Evolutionary conservation across 78 protist genomes (phyloP).

Genomic region (slime mould (Dictyostelium discoideum)): DNA sequence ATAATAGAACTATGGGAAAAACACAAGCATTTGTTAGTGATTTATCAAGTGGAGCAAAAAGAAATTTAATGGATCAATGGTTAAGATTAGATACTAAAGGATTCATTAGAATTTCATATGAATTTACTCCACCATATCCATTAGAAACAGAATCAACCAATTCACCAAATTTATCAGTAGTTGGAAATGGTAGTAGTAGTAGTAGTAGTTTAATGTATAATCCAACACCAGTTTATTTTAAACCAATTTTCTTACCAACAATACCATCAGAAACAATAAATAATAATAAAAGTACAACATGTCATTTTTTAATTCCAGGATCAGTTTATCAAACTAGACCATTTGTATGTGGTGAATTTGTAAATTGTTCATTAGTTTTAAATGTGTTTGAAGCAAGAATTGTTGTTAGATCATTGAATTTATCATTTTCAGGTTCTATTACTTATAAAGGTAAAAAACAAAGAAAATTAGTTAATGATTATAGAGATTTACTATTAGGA

Average conservation of each 20-base stretch:
- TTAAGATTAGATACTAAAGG: slow-evolving; percentile 21
- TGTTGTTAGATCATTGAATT: slow-evolving; percentile 2
- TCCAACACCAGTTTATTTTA: slow-evolving; percentile 32
- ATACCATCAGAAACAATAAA: not conserved
- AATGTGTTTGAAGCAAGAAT: slow-evolving; percentile 14
- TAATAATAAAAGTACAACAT: not conserved
- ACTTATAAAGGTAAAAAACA: not conserved
- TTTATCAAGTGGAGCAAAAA: not conserved
- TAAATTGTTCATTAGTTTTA: slow-evolving; percentile 7
- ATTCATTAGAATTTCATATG: not conserved
- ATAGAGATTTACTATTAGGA: slow-evolving; percentile 17
- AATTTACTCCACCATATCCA: slow-evolving; percentile 41
- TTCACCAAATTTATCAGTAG: not conserved
- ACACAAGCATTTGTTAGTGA: not conserved
- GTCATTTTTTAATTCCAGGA: not conserved
- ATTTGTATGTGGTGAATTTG: not conserved
- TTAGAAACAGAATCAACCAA: not conserved
- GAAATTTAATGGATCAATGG: slow-evolving; percentile 19
- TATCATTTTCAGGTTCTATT: not conserved
- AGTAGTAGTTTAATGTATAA: not conserved
- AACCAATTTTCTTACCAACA: slow-evolving; percentile 6
- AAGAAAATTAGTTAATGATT: not conserved
- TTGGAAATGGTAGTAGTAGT: no score
- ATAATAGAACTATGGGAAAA: not conserved
- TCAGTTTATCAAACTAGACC: not conserved